Conservation (phyloP, 306 rosid species). For the Cotoneaster glaucophyllus region DNA sequence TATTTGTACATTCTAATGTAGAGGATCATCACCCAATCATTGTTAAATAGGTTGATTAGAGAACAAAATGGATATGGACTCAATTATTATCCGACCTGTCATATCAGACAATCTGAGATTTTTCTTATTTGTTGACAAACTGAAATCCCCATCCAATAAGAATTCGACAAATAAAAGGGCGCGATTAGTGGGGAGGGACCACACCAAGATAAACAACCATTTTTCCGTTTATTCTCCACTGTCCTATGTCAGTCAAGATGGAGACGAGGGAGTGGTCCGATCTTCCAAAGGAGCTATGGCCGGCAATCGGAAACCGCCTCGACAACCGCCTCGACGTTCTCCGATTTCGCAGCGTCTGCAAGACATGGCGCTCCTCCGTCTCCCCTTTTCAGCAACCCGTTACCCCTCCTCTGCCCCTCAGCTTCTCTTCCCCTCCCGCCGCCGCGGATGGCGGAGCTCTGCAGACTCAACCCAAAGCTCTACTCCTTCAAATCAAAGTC, state of each 20-base stretch:
- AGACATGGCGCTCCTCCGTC: conserved; percentile 32
- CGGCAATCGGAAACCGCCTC: conserved; percentile 30
- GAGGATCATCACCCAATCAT: too few species aligned
- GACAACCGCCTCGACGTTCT: conserved; percentile 33
- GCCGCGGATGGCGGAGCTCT: neutral
- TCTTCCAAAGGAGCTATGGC: conserved; percentile 52
- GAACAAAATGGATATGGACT: neutral
- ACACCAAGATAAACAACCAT: neutral
- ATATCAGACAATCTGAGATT: too few species aligned
- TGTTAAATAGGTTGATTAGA: too few species aligned
- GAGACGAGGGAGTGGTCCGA: conserved; percentile 25
- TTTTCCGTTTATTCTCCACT: neutral
- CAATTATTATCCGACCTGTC: too few species aligned
- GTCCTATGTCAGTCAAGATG: neutral
- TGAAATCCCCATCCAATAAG: too few species aligned
- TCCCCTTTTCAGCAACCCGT: conserved; percentile 22
- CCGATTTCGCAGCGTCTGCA: conserved; percentile 51
- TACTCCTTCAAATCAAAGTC: conserved; percentile 21
- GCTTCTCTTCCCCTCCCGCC: neutral
- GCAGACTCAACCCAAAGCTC: neutral
- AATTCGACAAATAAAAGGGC: too few species aligned
- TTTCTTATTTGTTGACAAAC: too few species aligned
- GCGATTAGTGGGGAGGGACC: neutral
- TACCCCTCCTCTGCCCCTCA: conserved; percentile 30
- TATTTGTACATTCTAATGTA: too few species aligned